Base-by-base conservation (phyloP, 2,329 filamentous ascomycete species). In the Aspergillus bombycis region DNA sequence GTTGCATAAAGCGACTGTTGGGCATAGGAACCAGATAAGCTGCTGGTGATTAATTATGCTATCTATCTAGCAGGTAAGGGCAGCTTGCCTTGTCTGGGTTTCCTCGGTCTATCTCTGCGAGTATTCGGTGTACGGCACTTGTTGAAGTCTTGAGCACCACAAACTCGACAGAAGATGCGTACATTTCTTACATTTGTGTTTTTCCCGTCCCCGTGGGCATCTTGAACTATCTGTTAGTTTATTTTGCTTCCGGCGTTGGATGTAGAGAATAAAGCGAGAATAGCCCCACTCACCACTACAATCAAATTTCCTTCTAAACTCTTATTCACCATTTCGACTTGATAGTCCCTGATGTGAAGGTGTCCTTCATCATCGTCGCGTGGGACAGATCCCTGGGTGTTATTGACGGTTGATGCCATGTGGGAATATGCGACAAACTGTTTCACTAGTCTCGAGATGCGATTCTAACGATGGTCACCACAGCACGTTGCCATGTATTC, bases 261-360 rank as follows among this genome's bases (percentile, higher is more conserved):
- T 2, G 12, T 16, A 36, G 34, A 36, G 12, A 36, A 36, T 6
- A 36, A 3, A 36, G 5, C 12, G 2, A 14, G 6, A 16, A 14
- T 36, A 12, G 12, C 12, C 14, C 34, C 5, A 36, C 60, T 58
- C 46, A 62, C 60, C 60, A 52, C 60, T 14, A 62, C 46, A 46
- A 62, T 62, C 5, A 59, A 30, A 32, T 62, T 62, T 36, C 30
- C 16, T 54, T 34, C 28, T 6, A 57, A 36, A 36, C 55, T 58
- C 56, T 53, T 30, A 34, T 62, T 23, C 41, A 62, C 23, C 60
- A 62, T 62, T 46, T 62, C 60, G 21, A 59, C 32, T 54, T 62
- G 60, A 28, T 62, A 62, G 11, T 45, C 56, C 52, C 60, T 46
- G 43, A 46, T 23, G 12, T 23, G 43, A 21, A 41, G 6, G 7